Base-by-base conservation (phyloP, 495 filamentous ascomycete genomes). In the Terfezia boudieri region DNA sequence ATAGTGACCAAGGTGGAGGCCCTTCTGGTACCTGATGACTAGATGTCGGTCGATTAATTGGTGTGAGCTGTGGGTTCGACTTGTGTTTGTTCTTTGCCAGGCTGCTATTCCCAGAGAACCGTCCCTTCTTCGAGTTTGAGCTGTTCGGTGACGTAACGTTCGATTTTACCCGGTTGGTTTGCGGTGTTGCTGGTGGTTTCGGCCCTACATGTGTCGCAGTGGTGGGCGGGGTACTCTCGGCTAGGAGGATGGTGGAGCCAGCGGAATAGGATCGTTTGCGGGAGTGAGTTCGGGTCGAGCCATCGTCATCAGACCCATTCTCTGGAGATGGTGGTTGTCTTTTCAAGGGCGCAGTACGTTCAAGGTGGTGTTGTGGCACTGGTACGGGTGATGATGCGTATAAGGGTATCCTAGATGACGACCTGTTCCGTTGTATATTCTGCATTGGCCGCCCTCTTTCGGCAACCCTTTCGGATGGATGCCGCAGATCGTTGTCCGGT, bases 1-100 rank as follows among this genome's bases (percentile, higher is more conserved):
- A 81, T 16, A 87, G 79, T 67, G 95, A 76, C 90, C 92, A 96
- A 38, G 92, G 92, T 8, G 90, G 83, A 52, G 95, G 89, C 14
- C 90, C 92, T 69, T 96, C 92, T 11, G 87, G 89, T 59, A 78
- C 73, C 64, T 64, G 14, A 60, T 61, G 11, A 58, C 54, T 55
- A 7, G 57, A 48, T 9, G 56, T 38, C 3, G 23, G 17, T 32
- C 26, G 4, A 7, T 32, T 32, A 32, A 0, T 32, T 32, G 26
- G 26, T 32, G 26, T 32, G 36, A 63, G 57, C 17, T 60, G 26
- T 22, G 62, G 52, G 41, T 65, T 62, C 16, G 64, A 63, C 17
- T 64, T 67, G 41, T 20, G 14, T 11, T 51, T 60, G 35, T 56
- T 65, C 60, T 72, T 76, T 22, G 67, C 50, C n/a, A 66, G 61